Evolutionary conservation across 345 rosid genomes (phyloP).

Genomic region (Citrus glauca): DNA sequence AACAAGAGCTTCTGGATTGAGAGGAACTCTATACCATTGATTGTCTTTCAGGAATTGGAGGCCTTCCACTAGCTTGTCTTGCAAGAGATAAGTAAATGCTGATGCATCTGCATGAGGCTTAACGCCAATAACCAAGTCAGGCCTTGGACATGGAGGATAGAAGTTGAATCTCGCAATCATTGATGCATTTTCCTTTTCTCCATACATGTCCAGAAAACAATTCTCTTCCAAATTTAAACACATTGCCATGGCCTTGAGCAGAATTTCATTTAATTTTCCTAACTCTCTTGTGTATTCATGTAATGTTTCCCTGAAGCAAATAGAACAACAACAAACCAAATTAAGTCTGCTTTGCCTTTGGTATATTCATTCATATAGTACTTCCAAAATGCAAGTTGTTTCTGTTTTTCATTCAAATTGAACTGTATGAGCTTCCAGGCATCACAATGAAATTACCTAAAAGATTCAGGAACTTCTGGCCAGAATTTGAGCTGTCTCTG

Average conservation of each 20-base stretch:
- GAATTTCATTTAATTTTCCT: conserved; percentile 14
- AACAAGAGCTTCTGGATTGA: background rate
- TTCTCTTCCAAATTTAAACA: conserved; percentile 46
- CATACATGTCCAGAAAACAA: conserved; percentile 44
- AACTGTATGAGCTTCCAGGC: background rate
- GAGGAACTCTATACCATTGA: background rate
- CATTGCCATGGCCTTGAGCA: conserved; percentile 51
- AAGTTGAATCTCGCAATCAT: conserved; percentile 52
- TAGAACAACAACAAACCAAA: background rate
- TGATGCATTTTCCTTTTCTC: conserved; percentile 19
- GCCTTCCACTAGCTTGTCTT: background rate
- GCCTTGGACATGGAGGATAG: conserved; percentile 46
- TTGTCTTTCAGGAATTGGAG: background rate
- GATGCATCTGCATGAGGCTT: conserved; percentile 45
- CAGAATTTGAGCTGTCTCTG: conserved; percentile 27
- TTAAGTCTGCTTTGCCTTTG: too few relatives aligned
- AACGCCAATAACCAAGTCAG: background rate
- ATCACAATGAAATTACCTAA: conserved; percentile 33
- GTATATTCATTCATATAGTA: too few relatives aligned
- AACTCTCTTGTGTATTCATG: conserved; percentile 34
- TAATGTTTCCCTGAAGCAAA: conserved; percentile 32
- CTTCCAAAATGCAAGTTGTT: too few relatives aligned
- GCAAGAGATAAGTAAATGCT: background rate
- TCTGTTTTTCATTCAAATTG: too few relatives aligned
- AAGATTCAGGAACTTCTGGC: conserved; percentile 53